Base-by-base conservation (phyloP, 2,329 filamentous ascomycete genomes). In the Cladosporium austrohemisphaericum region DNA sequence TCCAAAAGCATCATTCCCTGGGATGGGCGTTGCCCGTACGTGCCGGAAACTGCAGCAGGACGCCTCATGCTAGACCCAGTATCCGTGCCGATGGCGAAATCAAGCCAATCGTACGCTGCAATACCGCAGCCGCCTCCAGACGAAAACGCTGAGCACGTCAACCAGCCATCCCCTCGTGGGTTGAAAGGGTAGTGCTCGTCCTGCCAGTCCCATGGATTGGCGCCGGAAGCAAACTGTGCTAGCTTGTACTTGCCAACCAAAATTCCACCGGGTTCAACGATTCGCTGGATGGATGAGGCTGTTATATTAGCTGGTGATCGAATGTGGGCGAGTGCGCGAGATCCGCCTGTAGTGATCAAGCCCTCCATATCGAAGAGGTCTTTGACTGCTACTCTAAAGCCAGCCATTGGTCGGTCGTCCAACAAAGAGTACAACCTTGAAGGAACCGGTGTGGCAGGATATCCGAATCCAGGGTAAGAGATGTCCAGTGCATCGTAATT, bases 41-140 rank as follows among this genome's bases (percentile, higher is more conserved):
- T 51, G 13, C 50, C 50, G 3, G 22, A 26, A 5, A 26, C 36
- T 11, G 37, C 50, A 9, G 50, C 48, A 8, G 52, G 52, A 4
- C 51, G 20, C n/a, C 41, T 25, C 41, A 55, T 54, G 7, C n/a
- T n/a, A n/a, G n/a, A n/a, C n/a, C 41, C 49, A 32, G 50, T 59
- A 35, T 70, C 68, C 9, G 57, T 64, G 2, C 68, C 69, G 37
- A 71, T 63, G 6, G 66, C 63, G 18, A 60, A 62, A 49, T 72
- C 69, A 4, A 72, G 59, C 69, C 69, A 71, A 25, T 65, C 61
- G 50, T 72, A 71, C 1, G 64, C 61, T 6, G 66, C 68, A 1
- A 71, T 54, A 0, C 62, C 55, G 31, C 59, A 62, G 1, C 59
- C 65, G 10, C 60, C 57, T 0, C 66, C 67, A 1, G 63, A 59